These are phyloP conservation scores for Rhizoclosmatium globosum DNA, from an alignment of 192 early-diverging fungal species.

Conservation along the genomic window DNA sequence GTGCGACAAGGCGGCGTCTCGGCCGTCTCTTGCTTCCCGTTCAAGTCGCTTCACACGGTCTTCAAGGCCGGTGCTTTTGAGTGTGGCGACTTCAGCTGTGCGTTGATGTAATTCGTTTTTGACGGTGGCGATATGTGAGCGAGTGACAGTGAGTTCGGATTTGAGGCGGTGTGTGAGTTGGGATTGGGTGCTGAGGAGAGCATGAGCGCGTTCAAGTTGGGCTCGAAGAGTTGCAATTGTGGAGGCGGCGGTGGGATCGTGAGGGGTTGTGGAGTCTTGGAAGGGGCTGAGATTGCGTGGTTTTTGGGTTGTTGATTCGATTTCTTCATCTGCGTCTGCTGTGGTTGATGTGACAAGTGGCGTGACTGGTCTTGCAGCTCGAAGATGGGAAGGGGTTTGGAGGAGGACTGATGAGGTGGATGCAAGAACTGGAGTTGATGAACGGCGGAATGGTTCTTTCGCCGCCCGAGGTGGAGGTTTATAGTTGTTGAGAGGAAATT, in stretches of 20 bases:
- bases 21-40: constrained; percentile 22
- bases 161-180: constrained; percentile 52
- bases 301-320: constrained; percentile 6
- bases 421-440: not conserved
- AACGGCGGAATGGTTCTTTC: not conserved
- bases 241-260: constrained; percentile 12
- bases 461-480: not conserved
- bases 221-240: constrained; percentile 42
- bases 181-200: constrained; percentile 50
- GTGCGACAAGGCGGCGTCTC: constrained; percentile 38
- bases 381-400: not conserved
- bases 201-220: constrained; percentile 51
- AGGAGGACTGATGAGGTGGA: not conserved
- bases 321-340: constrained; percentile 22
- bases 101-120: constrained; percentile 51
- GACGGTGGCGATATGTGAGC: constrained; percentile 44
- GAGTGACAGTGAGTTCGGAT: constrained; percentile 48
- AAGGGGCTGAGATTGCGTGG: not conserved
- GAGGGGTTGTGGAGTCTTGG: not conserved
- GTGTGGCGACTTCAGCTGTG: constrained; percentile 42
- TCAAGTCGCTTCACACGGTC: constrained; percentile 9
- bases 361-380: not conserved
- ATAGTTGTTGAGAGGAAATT: not conserved
- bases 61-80: constrained; percentile 11
- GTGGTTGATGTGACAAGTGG: constrained; percentile 8